These are phyloP conservation scores for Solanum pimpinellifolium DNA, from an alignment of 257 asterid genomes.

Conservation along the genomic window DNA sequence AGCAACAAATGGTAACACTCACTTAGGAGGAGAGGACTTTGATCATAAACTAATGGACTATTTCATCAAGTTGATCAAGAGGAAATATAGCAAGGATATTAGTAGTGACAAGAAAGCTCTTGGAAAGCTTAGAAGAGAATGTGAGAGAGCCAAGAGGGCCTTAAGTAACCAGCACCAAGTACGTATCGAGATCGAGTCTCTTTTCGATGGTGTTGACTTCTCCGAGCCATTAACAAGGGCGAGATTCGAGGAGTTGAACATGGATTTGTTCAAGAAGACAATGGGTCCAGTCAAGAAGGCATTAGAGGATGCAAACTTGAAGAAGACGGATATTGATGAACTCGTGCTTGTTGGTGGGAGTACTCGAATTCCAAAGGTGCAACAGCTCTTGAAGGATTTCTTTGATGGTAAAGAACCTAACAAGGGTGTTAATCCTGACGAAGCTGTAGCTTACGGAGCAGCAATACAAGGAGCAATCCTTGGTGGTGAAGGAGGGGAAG, in stretches of 20 bases:
- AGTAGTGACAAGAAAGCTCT: slow-evolving; percentile 11
- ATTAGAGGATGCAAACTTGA: slow-evolving; percentile 7
- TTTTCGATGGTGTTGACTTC: slow-evolving; percentile 14
- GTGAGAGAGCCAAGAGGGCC: slow-evolving; percentile 17
- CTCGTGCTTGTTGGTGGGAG: slow-evolving; percentile 21
- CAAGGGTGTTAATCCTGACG: slow-evolving; percentile 17
- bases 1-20: slow-evolving; percentile 17
- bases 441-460: slow-evolving; percentile 23
- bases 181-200: slow-evolving; percentile 9
- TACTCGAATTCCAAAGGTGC: slow-evolving; percentile 27
- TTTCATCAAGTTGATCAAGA: slow-evolving; percentile 7
- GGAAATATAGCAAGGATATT: slow-evolving; percentile 14
- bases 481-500: slow-evolving; percentile 8
- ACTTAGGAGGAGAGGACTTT: slow-evolving; percentile 19
- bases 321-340: slow-evolving; percentile 14
- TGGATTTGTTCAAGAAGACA: slow-evolving; percentile 16
- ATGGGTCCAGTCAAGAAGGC: slow-evolving; percentile 20
- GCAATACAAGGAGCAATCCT: slow-evolving; percentile 20
- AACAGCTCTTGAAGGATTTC: slow-evolving; percentile 19
- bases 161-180: slow-evolving; percentile 17
- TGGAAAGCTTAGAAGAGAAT: slow-evolving; percentile 13
- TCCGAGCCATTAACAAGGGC: slow-evolving; percentile 15
- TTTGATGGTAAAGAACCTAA: slow-evolving; percentile 19
- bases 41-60: slow-evolving; percentile 10
- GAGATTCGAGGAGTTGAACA: slow-evolving; percentile 13